These are phyloP conservation scores for Castanea crenata DNA, from an alignment of 306 rosid species.

Conservation along the genomic window DNA sequence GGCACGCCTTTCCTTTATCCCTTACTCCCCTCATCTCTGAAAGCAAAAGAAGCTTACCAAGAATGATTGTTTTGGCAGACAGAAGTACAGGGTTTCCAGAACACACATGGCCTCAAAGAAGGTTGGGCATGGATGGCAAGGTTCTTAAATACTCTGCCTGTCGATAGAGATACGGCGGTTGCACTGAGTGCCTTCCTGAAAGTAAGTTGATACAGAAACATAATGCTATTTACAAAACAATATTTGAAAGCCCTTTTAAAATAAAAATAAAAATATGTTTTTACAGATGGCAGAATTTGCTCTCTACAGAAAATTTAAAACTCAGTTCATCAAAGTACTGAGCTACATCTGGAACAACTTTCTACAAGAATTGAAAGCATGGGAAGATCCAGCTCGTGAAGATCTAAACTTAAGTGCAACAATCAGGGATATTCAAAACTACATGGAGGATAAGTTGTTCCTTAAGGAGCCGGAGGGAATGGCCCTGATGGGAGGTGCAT, in stretches of 20 bases:
- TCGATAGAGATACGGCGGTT: conserved; percentile 68
- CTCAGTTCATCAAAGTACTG: conserved; percentile 67
- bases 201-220: conserved; percentile 38
- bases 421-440: conserved; percentile 46
- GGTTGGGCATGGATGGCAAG: conserved; percentile 98
- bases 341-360: conserved; percentile 47
- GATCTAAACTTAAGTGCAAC: conserved; percentile 14
- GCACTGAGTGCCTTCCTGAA: conserved; percentile 69
- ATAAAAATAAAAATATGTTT: neutral
- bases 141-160: conserved; percentile 68
- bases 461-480: conserved; percentile 59
- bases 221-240: neutral
- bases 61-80: conserved; percentile 49
- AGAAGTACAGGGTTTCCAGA: conserved; percentile 49
- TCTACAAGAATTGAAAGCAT: conserved; percentile 50
- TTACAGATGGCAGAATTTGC: conserved; percentile 71
- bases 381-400: conserved; percentile 18
- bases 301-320: conserved; percentile 63
- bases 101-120: conserved; percentile 70
- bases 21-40: neutral
- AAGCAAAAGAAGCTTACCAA: conserved; percentile 8
- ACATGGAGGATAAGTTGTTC: conserved; percentile 54
- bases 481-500: conserved; percentile 38
- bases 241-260: neutral
- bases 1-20: neutral